phyloP scores from a whole-genome alignment of 352 stramenopile genomes.

The Globisporangium takayamanum region DNA sequence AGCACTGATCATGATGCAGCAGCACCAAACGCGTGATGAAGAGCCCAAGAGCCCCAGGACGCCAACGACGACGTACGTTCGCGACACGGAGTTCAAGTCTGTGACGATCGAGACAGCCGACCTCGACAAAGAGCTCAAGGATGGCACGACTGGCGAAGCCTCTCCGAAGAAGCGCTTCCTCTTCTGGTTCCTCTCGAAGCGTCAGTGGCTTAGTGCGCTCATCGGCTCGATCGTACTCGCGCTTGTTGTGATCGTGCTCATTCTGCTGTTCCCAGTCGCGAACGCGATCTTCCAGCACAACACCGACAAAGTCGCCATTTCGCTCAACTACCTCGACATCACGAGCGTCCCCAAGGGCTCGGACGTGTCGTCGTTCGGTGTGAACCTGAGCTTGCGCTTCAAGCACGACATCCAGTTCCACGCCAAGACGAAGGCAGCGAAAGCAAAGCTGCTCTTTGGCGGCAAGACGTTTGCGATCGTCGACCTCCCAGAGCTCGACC shows the following conservation, averaged over 20 bases:
- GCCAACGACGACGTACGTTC: conserved; percentile 3
- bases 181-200: conserved; percentile 46
- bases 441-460: conserved; percentile 33
- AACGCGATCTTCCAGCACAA: conserved; percentile 54
- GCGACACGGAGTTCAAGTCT: conserved; percentile 15
- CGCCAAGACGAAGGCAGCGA: conserved; percentile 38
- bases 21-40: not conserved
- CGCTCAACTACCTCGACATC: conserved; percentile 66
- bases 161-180: conserved; percentile 29
- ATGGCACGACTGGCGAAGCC: not conserved
- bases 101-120: conserved; percentile 20
- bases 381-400: conserved; percentile 51
- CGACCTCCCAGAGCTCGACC: conserved; percentile 43
- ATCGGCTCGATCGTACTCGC: conserved; percentile 28
- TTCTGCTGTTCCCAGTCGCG: conserved; percentile 54
- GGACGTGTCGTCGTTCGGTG: conserved; percentile 22
- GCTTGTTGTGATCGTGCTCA: conserved; percentile 36
- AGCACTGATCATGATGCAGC: not conserved
- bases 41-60: not conserved
- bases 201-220: conserved; percentile 40
- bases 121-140: conserved; percentile 30
- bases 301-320: conserved; percentile 43
- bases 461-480: conserved; percentile 40
- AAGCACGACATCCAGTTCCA: conserved; percentile 36
- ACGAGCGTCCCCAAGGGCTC: conserved; percentile 28